Evolutionary conservation across 805 yeast genomes (phyloP), one percentile per base, ranked within the genome.

Genomic region (Lipomyces yamadae): DNA sequence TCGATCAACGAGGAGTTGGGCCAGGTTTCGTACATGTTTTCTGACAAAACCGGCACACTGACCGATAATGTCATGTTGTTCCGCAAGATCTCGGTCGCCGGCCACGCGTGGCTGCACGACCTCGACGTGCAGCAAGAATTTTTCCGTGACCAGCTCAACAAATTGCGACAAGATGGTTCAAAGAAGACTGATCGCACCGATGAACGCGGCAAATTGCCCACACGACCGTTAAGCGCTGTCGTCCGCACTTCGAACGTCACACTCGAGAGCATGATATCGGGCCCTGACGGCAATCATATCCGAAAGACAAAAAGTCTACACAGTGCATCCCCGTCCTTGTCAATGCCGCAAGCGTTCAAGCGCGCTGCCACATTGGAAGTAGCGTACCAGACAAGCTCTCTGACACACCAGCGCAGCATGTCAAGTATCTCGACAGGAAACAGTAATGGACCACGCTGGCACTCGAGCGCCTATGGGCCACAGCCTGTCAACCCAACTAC

Each of bases 31-130:
- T 93, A 94, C 75, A 84, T 95, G 2, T 95, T 95, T 76, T 90
- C 97, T 67, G 99, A 95, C 78, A 95, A 95, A 77, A 95, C 99
- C 0, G 99, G 99, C 8, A 95, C 99, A 0, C 82, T 95, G 68
- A 95, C 99, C 0, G 98, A 95, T 73, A 95, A 95, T 76, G 80
- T 88, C 73, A 95, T 95, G 99, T 80, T 94, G 34, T 95, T 95
- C 77, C 83, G 97, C 57, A 93, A 93, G 74, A 85, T 94, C 72
- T 86, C 96, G 8, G 88, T 95, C 4, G 88, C 90, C 62, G 99
- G 99, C 1, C 83, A 88, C 2, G 86, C 96, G 4, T 95, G 97
- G 97, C 74, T 87, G 8, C 99, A 95, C 77, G 92, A 89, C 68
- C 76, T 86, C 34, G 92, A 87, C 72, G 68, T 84, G 33, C 75